Evolutionary conservation across 2,329 filamentous ascomycete genomes (phyloP), one percentile per base, ranked within the genome.

Genomic region (Trichoderma sp.): DNA sequence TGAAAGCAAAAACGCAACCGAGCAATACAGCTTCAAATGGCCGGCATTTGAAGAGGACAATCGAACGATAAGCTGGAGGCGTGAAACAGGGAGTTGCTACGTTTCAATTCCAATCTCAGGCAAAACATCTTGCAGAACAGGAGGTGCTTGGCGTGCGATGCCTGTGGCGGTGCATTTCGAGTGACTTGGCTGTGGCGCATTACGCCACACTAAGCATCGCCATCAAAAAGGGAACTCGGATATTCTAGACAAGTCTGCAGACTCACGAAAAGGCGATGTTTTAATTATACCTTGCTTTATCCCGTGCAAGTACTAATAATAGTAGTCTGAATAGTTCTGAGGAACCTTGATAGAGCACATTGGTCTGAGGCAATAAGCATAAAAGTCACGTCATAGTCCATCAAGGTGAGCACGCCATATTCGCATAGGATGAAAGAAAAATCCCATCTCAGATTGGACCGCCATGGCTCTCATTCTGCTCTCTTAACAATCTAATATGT

Each of bases 11-110:
- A 55, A 55, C 39, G 28, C 34, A 26, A 21, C n/a, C 51, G 56
- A 26, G 37, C 10, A 58, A 63, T 21, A 37, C 49, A 58, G 56
- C 69, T 76, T 75, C 76, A 77, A 75, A 76, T 76, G 76, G 61
- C 76, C 76, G 71, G 76, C 76, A 77, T 75, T 70, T 77, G 74
- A 77, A 76, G 72, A 71, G 75, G 55, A 55, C 21, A 43, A 59
- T 51, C 21, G 54, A 26, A 74, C 70, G 70, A 70, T 69, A 68
- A 70, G 21, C 61, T 16, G 7, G 16, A 34, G 14, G n/a, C 7
- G 30, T 30, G 43, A 66, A 13, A 21, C 16, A 46, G 51, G 32
- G n/a, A 39, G 63, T 66, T 49, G 71, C 69, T 61, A 68, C 69
- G 71, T 70, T 70, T 75, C 70, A 55, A 51, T 37, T 37, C 39